Evolutionary conservation across 345 rosid species (phyloP).

Genomic region (Camelina laxa): DNA sequence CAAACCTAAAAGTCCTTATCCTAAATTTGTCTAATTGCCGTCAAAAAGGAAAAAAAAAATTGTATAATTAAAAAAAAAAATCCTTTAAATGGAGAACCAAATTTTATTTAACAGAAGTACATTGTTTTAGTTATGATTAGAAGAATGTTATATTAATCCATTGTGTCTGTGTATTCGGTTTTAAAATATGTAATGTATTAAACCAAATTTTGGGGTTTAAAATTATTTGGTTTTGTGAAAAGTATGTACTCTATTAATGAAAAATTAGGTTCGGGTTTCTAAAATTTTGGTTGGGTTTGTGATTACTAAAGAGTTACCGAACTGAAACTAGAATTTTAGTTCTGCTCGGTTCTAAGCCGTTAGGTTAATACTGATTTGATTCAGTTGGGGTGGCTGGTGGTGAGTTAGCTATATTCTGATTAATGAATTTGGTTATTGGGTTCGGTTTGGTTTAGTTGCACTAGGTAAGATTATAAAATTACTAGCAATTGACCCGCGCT

Average conservation of each 20-base stretch:
- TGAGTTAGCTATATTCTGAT: background rate
- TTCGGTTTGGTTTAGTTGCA: background rate
- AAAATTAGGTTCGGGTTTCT: background rate
- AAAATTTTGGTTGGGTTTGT: background rate
- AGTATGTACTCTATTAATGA: background rate
- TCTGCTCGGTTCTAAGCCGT: no score
- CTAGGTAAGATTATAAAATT: no score
- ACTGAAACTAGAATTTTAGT: background rate
- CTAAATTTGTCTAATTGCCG: background rate
- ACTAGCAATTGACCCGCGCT: no score
- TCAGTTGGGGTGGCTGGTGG: no score
- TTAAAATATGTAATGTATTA: no score
- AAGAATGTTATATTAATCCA: background rate
- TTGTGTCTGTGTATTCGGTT: background rate
- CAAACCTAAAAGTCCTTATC: slow-evolving; percentile 14
- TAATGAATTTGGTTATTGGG: background rate
- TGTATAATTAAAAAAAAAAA: background rate
- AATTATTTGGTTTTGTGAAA: background rate
- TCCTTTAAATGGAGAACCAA: background rate
- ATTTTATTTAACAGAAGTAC: background rate
- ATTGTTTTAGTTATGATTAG: background rate
- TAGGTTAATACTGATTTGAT: no score
- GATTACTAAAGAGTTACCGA: background rate
- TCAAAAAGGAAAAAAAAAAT: no score
- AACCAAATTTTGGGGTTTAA: background rate